Evolutionary conservation across 2,329 filamentous ascomycete genomes (phyloP), one percentile per base, ranked within the genome.

Genomic region (Samsoniella hepiali): DNA sequence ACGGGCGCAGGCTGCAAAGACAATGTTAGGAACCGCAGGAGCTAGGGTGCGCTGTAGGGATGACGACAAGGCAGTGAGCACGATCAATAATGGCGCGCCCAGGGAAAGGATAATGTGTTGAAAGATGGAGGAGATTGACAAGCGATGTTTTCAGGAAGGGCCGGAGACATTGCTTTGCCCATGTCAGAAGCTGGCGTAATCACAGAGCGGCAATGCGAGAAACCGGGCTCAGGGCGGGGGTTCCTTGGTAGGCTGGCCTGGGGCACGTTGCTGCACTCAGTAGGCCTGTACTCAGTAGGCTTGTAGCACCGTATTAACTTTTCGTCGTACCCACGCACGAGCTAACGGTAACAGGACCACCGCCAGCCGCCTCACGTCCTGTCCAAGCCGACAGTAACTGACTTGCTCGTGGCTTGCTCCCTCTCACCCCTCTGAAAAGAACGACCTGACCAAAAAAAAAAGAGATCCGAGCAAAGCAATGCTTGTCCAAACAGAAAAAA

Each of bases 81-180:
- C n/a, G 38, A 55, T 40, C 55, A 65, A 53, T n/a, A 42, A 49
- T 15, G 44, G 27, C 15, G 22, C 4, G 34, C 13, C 32, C 51
- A 42, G 9, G 15, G 27, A 38, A 47, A 40, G 13, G 53, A 38
- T 22, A 45, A 57, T 17, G 64, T 63, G 66, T 64, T 66, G 67
- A 65, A 65, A 61, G 61, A 65, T 32, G 40, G 53, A 64, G 62
- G 68, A 31, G 59, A 64, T 70, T 57, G 66, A 61, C 51, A 64
- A 65, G 42, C 10, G 51, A 15, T 45, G 32, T 8, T 15, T 56
- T 49, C 38, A 62, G 42, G 15, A 49, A 13, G 40, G 22, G 13
- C 40, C 13, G 3, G 45, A 55, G 40, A 3, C 8, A 36, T 55
- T 62, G 50, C 40, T 15, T 62, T 62, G 59, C 32, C 51, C 34